Percentiles rank a stretch among this genome's conserved stretches.
These are phyloP conservation scores for Halophytophthora polymorphica DNA, from an alignment of 352 stramenopile species.

Conservation along the genomic window DNA sequence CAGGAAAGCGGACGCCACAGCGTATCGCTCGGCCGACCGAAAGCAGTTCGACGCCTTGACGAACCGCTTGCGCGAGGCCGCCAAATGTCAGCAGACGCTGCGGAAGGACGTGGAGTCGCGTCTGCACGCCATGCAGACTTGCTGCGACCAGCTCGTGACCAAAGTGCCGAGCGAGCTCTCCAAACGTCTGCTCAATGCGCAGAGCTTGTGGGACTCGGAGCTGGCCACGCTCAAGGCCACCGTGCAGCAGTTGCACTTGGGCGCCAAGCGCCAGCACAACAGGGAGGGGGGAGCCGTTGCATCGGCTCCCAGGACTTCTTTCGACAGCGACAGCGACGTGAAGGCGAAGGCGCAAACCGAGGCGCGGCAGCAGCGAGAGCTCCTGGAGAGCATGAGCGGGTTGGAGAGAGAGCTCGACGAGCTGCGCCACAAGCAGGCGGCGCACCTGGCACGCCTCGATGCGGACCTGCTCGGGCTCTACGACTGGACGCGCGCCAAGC, in stretches of 20 bases:
- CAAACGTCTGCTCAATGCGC: constrained; percentile 41
- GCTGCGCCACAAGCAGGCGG: constrained; percentile 31
- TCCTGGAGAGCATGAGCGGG: constrained; percentile 14
- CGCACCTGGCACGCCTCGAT: constrained; percentile 33
- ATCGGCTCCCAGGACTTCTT: constrained; percentile 2
- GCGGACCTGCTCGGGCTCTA: constrained; percentile 51
- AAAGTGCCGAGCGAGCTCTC: constrained; percentile 55
- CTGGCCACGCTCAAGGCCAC: constrained; percentile 29
- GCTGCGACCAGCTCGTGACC: constrained; percentile 39
- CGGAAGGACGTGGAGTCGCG: constrained; percentile 43
- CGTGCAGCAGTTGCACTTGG: constrained; percentile 31
- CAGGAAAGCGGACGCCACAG: constrained; percentile 38
- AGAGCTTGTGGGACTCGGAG: constrained; percentile 39
- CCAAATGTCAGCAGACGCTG: constrained; percentile 37
- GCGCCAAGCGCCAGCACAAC: constrained; percentile 17
- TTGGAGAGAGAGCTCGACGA: constrained; percentile 17
- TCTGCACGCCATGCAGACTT: constrained; percentile 35
- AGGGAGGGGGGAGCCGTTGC: constrained; percentile 8
- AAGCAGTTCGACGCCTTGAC: constrained; percentile 63
- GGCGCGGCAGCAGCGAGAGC: constrained; percentile 15
- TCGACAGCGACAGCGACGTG: not conserved
- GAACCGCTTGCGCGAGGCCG: constrained; percentile 49
- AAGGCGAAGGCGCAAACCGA: constrained; percentile 1
- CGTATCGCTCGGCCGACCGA: constrained; percentile 43
- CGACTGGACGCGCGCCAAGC: constrained; percentile 51